Evolutionary conservation across 352 stramenopile species (phyloP).

Genomic region (Globisporangium megalacanthum): DNA sequence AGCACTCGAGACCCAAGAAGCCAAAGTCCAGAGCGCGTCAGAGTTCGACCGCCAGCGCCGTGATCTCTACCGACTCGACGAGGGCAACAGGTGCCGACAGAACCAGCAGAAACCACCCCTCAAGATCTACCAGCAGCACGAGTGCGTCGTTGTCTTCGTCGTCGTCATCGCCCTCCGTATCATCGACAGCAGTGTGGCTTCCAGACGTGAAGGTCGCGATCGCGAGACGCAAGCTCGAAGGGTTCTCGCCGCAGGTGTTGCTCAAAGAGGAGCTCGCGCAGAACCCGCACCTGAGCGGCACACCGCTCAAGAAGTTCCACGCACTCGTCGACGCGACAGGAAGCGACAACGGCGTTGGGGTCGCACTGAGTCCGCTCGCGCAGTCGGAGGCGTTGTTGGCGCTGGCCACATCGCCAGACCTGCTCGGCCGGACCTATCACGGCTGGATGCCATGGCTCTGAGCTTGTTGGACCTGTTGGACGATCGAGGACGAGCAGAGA

Average conservation of each 20-base stretch:
- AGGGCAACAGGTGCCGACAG: no score
- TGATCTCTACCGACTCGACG: no score
- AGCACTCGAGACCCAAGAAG: background rate
- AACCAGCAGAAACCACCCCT: no score
- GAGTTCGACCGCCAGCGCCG: background rate
- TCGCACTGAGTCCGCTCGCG: no score
- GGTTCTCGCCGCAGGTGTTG: constrained; percentile 55
- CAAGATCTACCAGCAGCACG: constrained; percentile 33
- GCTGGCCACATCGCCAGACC: no score
- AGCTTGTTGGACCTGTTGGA: no score
- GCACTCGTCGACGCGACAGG: constrained; percentile 33
- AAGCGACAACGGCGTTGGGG: no score
- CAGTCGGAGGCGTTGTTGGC: no score
- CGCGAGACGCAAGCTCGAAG: constrained; percentile 66
- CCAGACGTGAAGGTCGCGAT: constrained; percentile 77
- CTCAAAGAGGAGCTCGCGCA: constrained; percentile 72
- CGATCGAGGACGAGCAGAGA: no score
- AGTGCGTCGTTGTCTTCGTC: background rate
- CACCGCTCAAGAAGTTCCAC: constrained; percentile 54
- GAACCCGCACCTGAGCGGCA: constrained; percentile 54
- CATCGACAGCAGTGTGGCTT: constrained; percentile 32
- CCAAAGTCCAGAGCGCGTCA: constrained; percentile 6
- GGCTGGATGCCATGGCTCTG: no score
- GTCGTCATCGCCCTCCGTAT: background rate
- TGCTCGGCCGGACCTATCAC: no score